A percentile compares a stretch with the other conserved stretches of the same genome.
Conservation (phyloP, 2,329 filamentous ascomycete species). For the Microsporum ferrugineum region DNA sequence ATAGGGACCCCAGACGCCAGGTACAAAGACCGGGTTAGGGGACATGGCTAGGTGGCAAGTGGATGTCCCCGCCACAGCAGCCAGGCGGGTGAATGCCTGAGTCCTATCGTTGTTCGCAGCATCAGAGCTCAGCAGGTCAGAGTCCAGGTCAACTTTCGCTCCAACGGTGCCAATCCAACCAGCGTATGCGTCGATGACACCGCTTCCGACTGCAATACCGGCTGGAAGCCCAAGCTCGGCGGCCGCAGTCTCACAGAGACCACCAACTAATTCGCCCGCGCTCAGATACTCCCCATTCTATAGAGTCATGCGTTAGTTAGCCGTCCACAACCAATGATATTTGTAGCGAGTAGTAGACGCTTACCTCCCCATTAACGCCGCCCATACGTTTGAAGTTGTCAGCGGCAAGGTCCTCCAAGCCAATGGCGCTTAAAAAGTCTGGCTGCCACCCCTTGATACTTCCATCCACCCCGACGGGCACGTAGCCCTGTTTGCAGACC, state of each 20-base stretch:
- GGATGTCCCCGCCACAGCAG: conserved; percentile 89
- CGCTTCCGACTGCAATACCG: conserved; percentile 85
- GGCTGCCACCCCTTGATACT: conserved; percentile 98
- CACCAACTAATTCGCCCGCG: conserved; percentile 81
- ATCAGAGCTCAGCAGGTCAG: conserved; percentile 55
- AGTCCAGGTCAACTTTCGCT: conserved; percentile 70
- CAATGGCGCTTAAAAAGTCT: conserved; percentile 80
- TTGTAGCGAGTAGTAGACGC: conserved; percentile 35
- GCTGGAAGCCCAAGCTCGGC: conserved; percentile 70
- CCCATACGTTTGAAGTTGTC: conserved; percentile 90
- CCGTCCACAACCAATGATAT: not conserved
- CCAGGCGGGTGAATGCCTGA: conserved; percentile 84
- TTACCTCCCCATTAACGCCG: conserved; percentile 87
- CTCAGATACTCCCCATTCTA: conserved; percentile 88
- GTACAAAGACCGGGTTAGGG: conserved; percentile 79
- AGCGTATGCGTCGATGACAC: conserved; percentile 96
- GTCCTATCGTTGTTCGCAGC: conserved; percentile 71
- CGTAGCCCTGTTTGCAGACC: conserved; percentile 93
- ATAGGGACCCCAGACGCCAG: conserved; percentile 95
- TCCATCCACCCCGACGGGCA: conserved; percentile 92
- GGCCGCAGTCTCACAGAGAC: conserved; percentile 71
- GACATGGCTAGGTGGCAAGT: conserved; percentile 98
- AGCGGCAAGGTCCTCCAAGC: conserved; percentile 69
- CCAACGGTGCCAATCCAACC: conserved; percentile 99
- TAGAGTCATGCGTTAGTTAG: conserved; percentile 6